phyloP scores from a whole-genome alignment of 805 yeast genomes.

The Candida lessepsii region DNA sequence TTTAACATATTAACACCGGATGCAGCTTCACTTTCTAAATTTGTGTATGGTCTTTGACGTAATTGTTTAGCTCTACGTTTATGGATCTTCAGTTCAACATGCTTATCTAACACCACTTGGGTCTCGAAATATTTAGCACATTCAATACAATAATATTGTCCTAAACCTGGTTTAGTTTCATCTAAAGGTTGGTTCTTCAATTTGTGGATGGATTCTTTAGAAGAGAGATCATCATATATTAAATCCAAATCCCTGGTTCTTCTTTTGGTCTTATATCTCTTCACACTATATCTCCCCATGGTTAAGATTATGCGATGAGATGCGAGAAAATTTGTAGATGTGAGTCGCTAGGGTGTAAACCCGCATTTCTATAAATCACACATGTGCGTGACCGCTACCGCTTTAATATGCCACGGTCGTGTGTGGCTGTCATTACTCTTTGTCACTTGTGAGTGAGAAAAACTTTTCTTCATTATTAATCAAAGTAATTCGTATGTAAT shows the following conservation, averaged over 20 bases:
- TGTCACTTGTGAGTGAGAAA: conserved; percentile 1
- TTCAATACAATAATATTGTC: conserved; percentile 90
- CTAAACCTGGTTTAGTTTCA: conserved; percentile 90
- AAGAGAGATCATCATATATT: conserved; percentile 70
- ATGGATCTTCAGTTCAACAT: conserved; percentile 74
- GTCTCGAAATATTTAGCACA: conserved; percentile 91
- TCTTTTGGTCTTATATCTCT: conserved; percentile 86
- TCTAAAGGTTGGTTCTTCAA: conserved; percentile 82
- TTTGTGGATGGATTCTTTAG: conserved; percentile 58
- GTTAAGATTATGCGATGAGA: conserved; percentile 9
- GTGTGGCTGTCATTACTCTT: not conserved
- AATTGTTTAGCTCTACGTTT: conserved; percentile 81
- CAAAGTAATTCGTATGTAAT: conserved; percentile 3
- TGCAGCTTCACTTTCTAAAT: conserved; percentile 88
- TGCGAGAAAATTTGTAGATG: conserved; percentile 7
- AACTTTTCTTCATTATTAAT: conserved; percentile 3
- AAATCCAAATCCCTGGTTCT: conserved; percentile 82
- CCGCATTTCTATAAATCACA: not conserved
- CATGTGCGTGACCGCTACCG: not conserved
- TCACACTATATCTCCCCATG: conserved; percentile 88
- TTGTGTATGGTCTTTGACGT: conserved; percentile 78
- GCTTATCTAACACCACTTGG: conserved; percentile 68
- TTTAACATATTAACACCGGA: conserved; percentile 72
- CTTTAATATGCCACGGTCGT: not conserved
- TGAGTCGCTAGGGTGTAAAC: not conserved